Conservation (phyloP, 2,329 filamentous ascomycete species). For the Colletotrichum ledebouriae region DNA sequence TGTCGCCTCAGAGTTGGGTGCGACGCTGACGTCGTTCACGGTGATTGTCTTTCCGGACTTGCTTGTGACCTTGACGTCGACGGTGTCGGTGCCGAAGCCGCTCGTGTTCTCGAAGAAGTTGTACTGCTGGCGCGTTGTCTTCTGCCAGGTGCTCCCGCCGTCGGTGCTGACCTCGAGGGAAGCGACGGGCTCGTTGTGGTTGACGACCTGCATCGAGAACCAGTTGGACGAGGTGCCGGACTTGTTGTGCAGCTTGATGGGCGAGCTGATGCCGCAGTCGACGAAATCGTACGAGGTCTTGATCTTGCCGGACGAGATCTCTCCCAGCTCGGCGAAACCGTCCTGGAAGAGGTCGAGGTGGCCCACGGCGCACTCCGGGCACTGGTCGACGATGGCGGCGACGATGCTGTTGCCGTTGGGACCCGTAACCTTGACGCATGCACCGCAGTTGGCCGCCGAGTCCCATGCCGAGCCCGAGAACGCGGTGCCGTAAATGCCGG, state of each 20-base stretch:
- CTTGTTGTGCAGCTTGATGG: constrained; percentile 60
- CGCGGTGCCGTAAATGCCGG: constrained; percentile 71
- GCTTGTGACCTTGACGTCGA: constrained; percentile 70
- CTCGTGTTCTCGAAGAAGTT: constrained; percentile 73
- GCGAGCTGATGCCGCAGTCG: constrained; percentile 57
- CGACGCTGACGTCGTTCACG: constrained; percentile 64
- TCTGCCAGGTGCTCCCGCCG: constrained; percentile 69
- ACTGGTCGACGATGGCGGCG: constrained; percentile 56
- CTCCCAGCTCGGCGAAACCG: constrained; percentile 55
- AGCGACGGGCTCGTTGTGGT: constrained; percentile 68
- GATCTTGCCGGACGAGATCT: constrained; percentile 53
- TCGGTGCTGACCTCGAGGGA: constrained; percentile 73
- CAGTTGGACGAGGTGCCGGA: constrained; percentile 58
- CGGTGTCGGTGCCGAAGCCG: constrained; percentile 67
- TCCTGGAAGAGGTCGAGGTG: constrained; percentile 62
- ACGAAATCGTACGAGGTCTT: constrained; percentile 54
- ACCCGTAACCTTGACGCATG: constrained; percentile 71
- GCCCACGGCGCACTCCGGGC: constrained; percentile 55
- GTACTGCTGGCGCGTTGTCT: constrained; percentile 66
- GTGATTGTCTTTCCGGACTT: constrained; percentile 63
- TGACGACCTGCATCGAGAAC: constrained; percentile 70
- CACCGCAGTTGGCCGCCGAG: constrained; percentile 68
- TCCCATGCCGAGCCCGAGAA: constrained; percentile 71
- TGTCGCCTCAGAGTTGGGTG: constrained; percentile 48
- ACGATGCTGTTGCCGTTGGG: constrained; percentile 60